Evolutionary conservation across 441 rosid genomes (phyloP).

Genomic region (Daphne laureola): DNA sequence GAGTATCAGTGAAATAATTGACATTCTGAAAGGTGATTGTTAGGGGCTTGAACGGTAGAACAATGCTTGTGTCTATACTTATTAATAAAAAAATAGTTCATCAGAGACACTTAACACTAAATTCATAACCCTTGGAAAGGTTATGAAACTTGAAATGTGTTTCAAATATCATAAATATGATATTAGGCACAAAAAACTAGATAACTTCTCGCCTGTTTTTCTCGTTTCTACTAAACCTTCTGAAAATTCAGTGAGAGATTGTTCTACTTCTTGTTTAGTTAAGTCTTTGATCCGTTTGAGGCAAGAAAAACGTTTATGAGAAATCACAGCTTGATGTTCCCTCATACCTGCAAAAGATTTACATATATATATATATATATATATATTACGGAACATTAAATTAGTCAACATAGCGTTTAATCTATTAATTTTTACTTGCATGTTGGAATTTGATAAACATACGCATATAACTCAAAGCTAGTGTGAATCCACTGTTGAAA

Average conservation of each 20-base stretch:
- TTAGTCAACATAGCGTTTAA: not conserved
- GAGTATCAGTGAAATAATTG: constrained; percentile 26
- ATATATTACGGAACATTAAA: constrained; percentile 12
- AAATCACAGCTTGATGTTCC: constrained; percentile 19
- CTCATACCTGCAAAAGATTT: constrained; percentile 28
- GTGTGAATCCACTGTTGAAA: constrained; percentile 27
- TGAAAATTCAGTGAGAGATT: not conserved
- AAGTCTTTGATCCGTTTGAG: constrained; percentile 12
- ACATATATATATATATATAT: too few relatives aligned
- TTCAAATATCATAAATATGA: not conserved
- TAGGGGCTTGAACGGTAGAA: constrained; percentile 26
- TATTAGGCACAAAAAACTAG: not conserved
- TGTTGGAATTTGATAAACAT: constrained; percentile 4
- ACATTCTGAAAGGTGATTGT: constrained; percentile 24
- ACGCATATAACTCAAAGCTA: constrained; percentile 30
- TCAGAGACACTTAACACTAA: not conserved
- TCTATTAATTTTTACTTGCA: not conserved
- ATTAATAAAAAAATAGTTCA: not conserved
- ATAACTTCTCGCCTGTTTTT: constrained; percentile 13
- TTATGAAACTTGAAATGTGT: not conserved
- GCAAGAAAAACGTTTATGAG: constrained; percentile 16
- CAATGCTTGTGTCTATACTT: constrained; percentile 16
- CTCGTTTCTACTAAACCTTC: constrained; percentile 11
- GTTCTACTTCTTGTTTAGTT: constrained; percentile 2
- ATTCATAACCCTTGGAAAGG: not conserved